Conservation (phyloP, 352 stramenopile genomes). For the Sclerospora graminicola region DNA sequence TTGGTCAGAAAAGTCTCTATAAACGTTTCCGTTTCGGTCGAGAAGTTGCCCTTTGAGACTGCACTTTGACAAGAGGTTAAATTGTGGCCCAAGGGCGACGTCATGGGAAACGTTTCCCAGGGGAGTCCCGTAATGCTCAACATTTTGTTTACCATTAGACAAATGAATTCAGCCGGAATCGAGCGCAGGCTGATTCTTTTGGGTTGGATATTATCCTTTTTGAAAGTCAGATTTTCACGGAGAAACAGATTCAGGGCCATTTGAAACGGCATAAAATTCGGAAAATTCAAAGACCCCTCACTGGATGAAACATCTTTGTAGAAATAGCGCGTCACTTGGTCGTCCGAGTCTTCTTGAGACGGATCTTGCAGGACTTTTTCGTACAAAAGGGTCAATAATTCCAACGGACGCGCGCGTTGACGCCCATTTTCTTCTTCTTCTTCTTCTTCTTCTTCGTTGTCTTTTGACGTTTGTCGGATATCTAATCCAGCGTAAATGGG, state of each 20-base stretch:
- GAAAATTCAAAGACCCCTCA: slow-evolving; percentile 23
- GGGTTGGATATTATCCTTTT: slow-evolving; percentile 1
- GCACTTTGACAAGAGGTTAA: slow-evolving; percentile 21
- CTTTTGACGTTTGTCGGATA: slow-evolving; percentile 24
- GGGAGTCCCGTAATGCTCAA: slow-evolving; percentile 21
- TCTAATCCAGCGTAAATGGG: slow-evolving; percentile 44
- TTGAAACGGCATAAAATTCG: slow-evolving; percentile 43
- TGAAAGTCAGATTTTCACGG: slow-evolving; percentile 11
- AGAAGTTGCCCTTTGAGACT: slow-evolving; percentile 14
- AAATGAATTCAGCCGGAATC: slow-evolving; percentile 12
- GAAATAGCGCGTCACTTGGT: slow-evolving; percentile 37
- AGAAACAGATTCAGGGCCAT: slow-evolving; percentile 46
- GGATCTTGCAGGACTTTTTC: slow-evolving; percentile 19
- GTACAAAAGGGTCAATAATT: slow-evolving; percentile 33
- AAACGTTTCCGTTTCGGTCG: slow-evolving; percentile 20
- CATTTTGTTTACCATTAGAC: slow-evolving; percentile 37
- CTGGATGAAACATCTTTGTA: slow-evolving; percentile 18
- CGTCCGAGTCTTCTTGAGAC: slow-evolving; percentile 9
- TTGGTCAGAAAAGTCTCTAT: slow-evolving; percentile 26
- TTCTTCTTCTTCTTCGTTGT: neutral
- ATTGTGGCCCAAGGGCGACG: slow-evolving; percentile 21
- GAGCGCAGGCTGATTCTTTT: slow-evolving; percentile 3
- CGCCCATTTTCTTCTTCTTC: too few relatives aligned
- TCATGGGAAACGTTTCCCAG: slow-evolving; percentile 37
- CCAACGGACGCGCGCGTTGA: slow-evolving; percentile 15